Conservation (phyloP, 805 yeast genomes). For the Metschnikowia lochheadii region DNA sequence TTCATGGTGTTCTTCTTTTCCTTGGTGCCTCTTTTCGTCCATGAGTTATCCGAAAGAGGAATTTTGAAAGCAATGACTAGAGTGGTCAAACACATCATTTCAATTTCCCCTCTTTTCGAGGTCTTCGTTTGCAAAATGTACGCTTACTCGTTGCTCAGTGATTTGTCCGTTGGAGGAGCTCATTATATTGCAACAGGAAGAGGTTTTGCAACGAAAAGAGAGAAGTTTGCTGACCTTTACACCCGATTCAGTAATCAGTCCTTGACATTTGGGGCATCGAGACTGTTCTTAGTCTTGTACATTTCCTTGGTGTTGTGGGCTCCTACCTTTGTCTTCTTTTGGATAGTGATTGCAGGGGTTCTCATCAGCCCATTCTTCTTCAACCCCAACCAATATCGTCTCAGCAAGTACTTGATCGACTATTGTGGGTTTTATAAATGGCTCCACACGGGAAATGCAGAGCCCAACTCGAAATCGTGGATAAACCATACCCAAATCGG, state of each 20-base stretch:
- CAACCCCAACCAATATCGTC: conserved; percentile 97
- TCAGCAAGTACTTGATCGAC: conserved; percentile 94
- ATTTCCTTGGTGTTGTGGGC: conserved; percentile 71
- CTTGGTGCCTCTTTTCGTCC: conserved; percentile 72
- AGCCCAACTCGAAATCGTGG: conserved; percentile 9
- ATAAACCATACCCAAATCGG: conserved; percentile 11
- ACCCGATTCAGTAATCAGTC: conserved; percentile 79
- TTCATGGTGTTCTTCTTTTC: conserved; percentile 80
- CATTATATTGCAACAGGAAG: conserved; percentile 83
- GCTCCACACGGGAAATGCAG: conserved; percentile 39
- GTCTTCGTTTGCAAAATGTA: conserved; percentile 79
- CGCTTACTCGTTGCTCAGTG: conserved; percentile 65
- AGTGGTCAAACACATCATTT: conserved; percentile 62
- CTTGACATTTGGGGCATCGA: conserved; percentile 59
- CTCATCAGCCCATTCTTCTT: conserved; percentile 89
- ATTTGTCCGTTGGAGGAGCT: conserved; percentile 80
- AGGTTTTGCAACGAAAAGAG: conserved; percentile 80
- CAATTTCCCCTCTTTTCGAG: conserved; percentile 77
- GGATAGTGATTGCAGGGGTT: conserved; percentile 87
- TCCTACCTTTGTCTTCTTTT: conserved; percentile 93
- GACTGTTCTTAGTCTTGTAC: conserved; percentile 12
- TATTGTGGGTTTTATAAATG: conserved; percentile 90
- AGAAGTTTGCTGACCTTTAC: conserved; percentile 69
- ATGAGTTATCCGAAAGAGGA: conserved; percentile 80
- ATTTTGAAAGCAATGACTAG: conserved; percentile 70